Percentiles rank a stretch among this genome's conserved stretches.
phyloP scores from a whole-genome alignment of 139 green algal genomes.

The Volvox africanus region DNA sequence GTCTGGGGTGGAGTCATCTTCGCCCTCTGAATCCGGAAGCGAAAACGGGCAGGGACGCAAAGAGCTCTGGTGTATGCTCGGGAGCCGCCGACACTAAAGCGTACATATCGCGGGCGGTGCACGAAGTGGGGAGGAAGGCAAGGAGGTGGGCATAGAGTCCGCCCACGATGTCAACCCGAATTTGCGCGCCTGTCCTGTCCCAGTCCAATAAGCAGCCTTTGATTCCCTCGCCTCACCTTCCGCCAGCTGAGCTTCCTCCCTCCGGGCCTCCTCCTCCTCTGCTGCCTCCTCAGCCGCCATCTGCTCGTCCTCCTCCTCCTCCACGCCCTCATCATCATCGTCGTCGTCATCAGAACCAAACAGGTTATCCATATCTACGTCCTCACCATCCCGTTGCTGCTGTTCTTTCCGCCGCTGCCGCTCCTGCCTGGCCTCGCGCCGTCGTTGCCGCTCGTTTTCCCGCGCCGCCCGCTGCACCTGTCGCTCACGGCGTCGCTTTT shows the following conservation, averaged over 20 bases:
- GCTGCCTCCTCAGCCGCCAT: background rate
- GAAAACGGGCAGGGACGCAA: too few relatives aligned
- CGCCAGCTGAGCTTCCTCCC: background rate
- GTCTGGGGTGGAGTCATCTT: constrained; percentile 16
- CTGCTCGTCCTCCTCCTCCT: background rate
- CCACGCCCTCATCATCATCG: constrained; percentile 4
- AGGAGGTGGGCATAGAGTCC: too few relatives aligned
- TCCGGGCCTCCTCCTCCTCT: background rate
- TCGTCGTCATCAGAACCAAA: constrained; percentile 59
- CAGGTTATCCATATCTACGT: constrained; percentile 49
- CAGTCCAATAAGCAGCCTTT: too few relatives aligned
- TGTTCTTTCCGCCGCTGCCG: background rate
- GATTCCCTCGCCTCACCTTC: background rate
- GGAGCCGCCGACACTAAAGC: too few relatives aligned
- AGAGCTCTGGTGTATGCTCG: too few relatives aligned
- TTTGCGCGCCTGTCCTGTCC: too few relatives aligned
- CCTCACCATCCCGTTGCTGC: constrained; percentile 1
- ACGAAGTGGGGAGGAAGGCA: too few relatives aligned
- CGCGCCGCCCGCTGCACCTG: background rate
- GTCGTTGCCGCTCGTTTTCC: background rate
- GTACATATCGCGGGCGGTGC: too few relatives aligned
- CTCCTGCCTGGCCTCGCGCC: constrained; percentile 13
- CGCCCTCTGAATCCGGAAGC: background rate
- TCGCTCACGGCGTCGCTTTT: background rate
- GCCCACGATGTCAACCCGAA: too few relatives aligned